Evolutionary conservation across 2,329 filamentous ascomycete species (phyloP).

Genomic region (Penicillium sp.): DNA sequence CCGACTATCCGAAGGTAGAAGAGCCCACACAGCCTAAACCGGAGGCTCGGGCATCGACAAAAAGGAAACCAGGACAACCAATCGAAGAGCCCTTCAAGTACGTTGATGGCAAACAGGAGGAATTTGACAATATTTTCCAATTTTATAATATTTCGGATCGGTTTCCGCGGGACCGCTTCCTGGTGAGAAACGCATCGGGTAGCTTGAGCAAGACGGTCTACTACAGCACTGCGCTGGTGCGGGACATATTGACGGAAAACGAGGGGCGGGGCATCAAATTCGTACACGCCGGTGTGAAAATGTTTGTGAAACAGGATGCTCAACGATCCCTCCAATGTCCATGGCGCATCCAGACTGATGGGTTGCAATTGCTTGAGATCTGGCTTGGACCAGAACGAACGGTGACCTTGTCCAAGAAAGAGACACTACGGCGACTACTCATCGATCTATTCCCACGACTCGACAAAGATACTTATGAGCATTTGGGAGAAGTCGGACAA

Average conservation of each 20-base stretch:
- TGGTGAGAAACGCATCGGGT: conserved; percentile 90
- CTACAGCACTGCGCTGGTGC: conserved; percentile 81
- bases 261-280: conserved; percentile 91
- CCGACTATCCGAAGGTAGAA: conserved; percentile 17
- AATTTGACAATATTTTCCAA: conserved; percentile 69
- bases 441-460: conserved; percentile 97
- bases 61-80: conserved; percentile 43
- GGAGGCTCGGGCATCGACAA: conserved; percentile 25
- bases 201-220: conserved; percentile 92
- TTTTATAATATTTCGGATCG: conserved; percentile 82
- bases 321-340: conserved; percentile 81
- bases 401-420: conserved; percentile 69
- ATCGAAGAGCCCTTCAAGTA: conserved; percentile 95
- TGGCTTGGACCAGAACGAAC: conserved; percentile 79
- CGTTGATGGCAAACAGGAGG: conserved; percentile 67
- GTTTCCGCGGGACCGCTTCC: conserved; percentile 87
- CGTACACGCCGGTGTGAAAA: conserved; percentile 93
- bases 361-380: conserved; percentile 82
- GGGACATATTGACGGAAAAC: conserved; percentile 80
- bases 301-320: conserved; percentile 97
- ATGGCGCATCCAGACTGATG: conserved; percentile 95
- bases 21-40: conserved; percentile 14
- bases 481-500: conserved; percentile 83
- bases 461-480: conserved; percentile 66
- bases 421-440: conserved; percentile 76